Evolutionary conservation across 495 filamentous ascomycete genomes (phyloP).

Genomic region (Jackrogersella minutella): DNA sequence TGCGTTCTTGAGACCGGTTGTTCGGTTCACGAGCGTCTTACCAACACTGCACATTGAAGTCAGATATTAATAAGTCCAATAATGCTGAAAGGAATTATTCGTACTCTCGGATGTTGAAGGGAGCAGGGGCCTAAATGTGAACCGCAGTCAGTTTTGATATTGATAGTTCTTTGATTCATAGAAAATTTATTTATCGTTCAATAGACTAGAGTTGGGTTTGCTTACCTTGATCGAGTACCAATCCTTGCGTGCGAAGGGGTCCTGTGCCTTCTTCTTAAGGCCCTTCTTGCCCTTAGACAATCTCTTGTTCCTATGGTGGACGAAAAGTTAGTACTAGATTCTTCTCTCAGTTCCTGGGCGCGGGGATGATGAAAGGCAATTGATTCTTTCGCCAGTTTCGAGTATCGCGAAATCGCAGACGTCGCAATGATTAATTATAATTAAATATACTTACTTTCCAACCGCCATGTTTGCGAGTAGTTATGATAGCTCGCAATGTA

Average conservation of each 20-base stretch:
- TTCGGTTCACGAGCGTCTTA: conserved; percentile 98
- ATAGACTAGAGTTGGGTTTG: conserved; percentile 6
- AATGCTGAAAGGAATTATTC: conserved; percentile 42
- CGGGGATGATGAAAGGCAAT: conserved; percentile 27
- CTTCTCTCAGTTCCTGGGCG: conserved; percentile 24
- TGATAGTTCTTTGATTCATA: conserved; percentile 7
- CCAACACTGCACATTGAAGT: conserved; percentile 74
- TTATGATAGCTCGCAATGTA: conserved; percentile 44
- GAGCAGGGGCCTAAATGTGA: conserved; percentile 79
- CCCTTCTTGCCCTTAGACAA: conserved; percentile 99
- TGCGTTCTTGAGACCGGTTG: conserved; percentile 99
- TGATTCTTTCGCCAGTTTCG: conserved; percentile 28
- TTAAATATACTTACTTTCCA: conserved; percentile 75
- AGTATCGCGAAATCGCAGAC: conserved; percentile 22
- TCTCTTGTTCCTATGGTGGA: conserved; percentile 92
- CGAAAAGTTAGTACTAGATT: conserved; percentile 57
- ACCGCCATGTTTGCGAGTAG: conserved; percentile 83
- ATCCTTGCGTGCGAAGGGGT: conserved; percentile 98
- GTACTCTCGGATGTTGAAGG: conserved; percentile 97
- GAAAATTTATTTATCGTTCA: background rate
- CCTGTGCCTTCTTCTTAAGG: conserved; percentile 98
- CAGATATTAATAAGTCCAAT: conserved; percentile 39
- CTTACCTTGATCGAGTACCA: conserved; percentile 97
- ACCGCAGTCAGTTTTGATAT: conserved; percentile 26
- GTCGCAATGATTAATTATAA: conserved; percentile 27